A percentile compares a stretch with the other conserved stretches of the same genome.
Conservation (phyloP, 345 rosid species). For the Gossypium herbaceum region DNA sequence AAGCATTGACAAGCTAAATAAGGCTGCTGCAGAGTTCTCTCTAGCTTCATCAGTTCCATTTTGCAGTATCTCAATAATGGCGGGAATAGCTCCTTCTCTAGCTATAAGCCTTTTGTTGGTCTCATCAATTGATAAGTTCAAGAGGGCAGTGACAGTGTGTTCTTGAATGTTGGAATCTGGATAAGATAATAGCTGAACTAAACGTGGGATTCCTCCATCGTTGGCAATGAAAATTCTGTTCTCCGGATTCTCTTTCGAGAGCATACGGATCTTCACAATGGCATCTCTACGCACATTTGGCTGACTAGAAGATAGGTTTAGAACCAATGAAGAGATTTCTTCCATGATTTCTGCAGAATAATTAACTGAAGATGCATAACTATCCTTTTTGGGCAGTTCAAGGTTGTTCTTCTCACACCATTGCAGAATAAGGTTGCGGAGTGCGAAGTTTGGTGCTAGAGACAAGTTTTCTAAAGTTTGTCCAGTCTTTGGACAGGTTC, state of each 20-base stretch:
- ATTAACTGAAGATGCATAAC: constrained; percentile 13
- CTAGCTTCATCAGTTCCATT: constrained; percentile 49
- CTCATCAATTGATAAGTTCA: constrained; percentile 59
- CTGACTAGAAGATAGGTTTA: constrained; percentile 34
- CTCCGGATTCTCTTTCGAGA: constrained; percentile 53
- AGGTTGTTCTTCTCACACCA: constrained; percentile 54
- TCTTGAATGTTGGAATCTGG: constrained; percentile 50
- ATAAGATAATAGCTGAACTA: constrained; percentile 44
- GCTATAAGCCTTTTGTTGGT: constrained; percentile 50
- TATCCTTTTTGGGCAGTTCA: constrained; percentile 45
- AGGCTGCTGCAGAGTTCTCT: constrained; percentile 59
- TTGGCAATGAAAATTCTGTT: constrained; percentile 54
- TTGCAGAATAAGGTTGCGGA: constrained; percentile 50
- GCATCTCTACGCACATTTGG: constrained; percentile 31
- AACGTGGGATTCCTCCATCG: constrained; percentile 42
- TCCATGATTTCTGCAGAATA: constrained; percentile 32
- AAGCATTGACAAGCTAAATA: constrained; percentile 55
- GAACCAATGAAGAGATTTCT: constrained; percentile 38
- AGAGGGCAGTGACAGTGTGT: constrained; percentile 60
- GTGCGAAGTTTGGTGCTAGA: constrained; percentile 52
- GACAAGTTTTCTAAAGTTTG: constrained; percentile 43
- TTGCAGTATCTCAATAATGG: constrained; percentile 42
- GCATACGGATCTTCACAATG: constrained; percentile 43
- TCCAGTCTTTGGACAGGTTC: constrained; percentile 64
- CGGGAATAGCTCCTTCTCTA: constrained; percentile 53